Conservation (phyloP, 2,329 filamentous ascomycete genomes). For the Tricladium varicosporioides region DNA sequence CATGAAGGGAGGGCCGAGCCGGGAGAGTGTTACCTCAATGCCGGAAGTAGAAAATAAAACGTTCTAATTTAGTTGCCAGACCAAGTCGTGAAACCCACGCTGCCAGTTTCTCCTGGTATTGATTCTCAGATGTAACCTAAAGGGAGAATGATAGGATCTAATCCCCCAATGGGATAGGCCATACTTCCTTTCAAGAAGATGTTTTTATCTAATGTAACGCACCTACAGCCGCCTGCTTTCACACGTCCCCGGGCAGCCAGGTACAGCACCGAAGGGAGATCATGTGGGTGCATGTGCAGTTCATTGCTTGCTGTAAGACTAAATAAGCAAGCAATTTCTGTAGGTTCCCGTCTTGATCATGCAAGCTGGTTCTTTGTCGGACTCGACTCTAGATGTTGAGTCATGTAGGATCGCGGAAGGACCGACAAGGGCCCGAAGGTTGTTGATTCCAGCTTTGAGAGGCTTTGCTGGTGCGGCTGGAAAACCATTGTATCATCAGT, state of each 20-base stretch:
- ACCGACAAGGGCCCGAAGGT: not conserved
- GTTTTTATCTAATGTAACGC: not conserved
- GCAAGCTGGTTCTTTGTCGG: not conserved
- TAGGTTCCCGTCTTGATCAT: conserved; percentile 1
- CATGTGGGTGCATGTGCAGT: not conserved
- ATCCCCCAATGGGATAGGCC: not conserved
- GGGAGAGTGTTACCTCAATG: not conserved
- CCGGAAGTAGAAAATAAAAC: not conserved
- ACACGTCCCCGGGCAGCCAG: not conserved
- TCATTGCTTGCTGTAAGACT: not conserved
- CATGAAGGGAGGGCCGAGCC: conserved; percentile 4
- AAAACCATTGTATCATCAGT: not conserved
- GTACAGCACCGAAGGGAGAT: not conserved
- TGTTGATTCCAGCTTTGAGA: not conserved
- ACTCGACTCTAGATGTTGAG: not conserved
- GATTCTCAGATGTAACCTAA: not conserved
- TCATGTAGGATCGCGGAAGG: not conserved
- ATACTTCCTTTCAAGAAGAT: not conserved
- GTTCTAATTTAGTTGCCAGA: not conserved
- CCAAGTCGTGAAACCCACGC: not conserved
- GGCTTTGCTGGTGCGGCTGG: conserved; percentile 1
- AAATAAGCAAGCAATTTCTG: conserved; percentile 1
- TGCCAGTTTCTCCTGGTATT: not conserved
- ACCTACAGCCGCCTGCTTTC: not conserved
- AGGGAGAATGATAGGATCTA: not conserved